These are phyloP conservation scores for Cryptococcus sp. DNA, from an alignment of 1,284 basidiomycete species.

Conservation along the genomic window DNA sequence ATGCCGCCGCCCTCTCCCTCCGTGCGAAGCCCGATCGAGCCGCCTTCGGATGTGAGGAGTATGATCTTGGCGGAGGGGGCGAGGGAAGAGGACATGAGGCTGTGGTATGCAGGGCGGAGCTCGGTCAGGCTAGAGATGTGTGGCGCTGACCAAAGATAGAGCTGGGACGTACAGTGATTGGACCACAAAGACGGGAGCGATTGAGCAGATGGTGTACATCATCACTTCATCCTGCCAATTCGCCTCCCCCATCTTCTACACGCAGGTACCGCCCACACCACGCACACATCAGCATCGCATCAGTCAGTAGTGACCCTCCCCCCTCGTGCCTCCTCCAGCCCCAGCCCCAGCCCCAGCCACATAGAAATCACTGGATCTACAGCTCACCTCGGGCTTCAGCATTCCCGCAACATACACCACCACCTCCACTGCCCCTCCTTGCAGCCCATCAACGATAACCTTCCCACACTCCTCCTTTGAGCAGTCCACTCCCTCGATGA, in stretches of 20 bases:
- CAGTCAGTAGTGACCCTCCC: too few species aligned
- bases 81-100: slow-evolving; percentile 26
- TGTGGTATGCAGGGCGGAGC: slow-evolving; percentile 5
- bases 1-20: slow-evolving; percentile 54
- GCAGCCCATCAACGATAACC: slow-evolving; percentile 46
- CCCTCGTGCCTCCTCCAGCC: too few species aligned
- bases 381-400: slow-evolving; percentile 51
- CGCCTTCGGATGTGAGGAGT: slow-evolving; percentile 54
- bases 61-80: slow-evolving; percentile 47
- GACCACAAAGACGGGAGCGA: slow-evolving; percentile 47
- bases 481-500: slow-evolving; percentile 51
- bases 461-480: slow-evolving; percentile 45
- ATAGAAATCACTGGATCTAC: background rate
- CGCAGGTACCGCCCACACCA: background rate
- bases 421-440: slow-evolving; percentile 45
- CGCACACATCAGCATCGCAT: background rate
- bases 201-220: slow-evolving; percentile 55
- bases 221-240: slow-evolving; percentile 50
- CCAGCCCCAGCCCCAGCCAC: background rate
- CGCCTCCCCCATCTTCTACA: slow-evolving; percentile 49
- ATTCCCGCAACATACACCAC: slow-evolving; percentile 52
- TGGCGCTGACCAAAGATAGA: background rate
- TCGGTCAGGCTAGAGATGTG: background rate
- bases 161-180: slow-evolving; percentile 21
- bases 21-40: slow-evolving; percentile 53